These are phyloP conservation scores for Trebouxia sp. DNA, from an alignment of 139 green algal species.

Conservation along the genomic window DNA sequence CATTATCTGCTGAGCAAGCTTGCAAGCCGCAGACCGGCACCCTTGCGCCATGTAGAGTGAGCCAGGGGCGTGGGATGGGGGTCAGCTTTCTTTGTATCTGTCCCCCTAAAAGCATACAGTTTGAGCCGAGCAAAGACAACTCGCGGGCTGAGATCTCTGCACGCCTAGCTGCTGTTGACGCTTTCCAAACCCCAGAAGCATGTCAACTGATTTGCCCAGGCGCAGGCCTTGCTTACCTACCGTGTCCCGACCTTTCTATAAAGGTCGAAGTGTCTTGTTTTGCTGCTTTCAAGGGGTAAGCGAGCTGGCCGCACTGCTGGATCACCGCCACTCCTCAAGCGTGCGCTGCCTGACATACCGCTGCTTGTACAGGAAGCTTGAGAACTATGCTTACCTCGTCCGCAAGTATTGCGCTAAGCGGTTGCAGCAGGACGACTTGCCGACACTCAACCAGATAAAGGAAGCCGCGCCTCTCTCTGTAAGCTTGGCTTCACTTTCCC, in stretches of 20 bases:
- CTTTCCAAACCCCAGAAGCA: not conserved
- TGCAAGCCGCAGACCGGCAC: not conserved
- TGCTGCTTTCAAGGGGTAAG: slow-evolving; percentile 18
- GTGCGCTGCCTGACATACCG: too few species aligned
- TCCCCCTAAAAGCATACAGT: slow-evolving; percentile 12
- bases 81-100: slow-evolving; percentile 20
- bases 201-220: not conserved
- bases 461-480: slow-evolving; percentile 10
- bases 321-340: not conserved
- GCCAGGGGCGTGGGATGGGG: not conserved
- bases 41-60: not conserved
- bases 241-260: not conserved
- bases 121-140: not conserved
- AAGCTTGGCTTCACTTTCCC: not conserved
- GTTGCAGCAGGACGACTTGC: not conserved
- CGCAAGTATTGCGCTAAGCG: slow-evolving; percentile 40
- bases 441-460: slow-evolving; percentile 39
- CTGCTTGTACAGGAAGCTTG: slow-evolving; percentile 25
- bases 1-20: not conserved
- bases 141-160: slow-evolving; percentile 1
- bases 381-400: slow-evolving; percentile 48
- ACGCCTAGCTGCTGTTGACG: not conserved
- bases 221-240: not conserved
- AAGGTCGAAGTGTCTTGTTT: not conserved
- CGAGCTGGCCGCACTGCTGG: not conserved